Evolutionary conservation across 129 eudicot species (phyloP).

Genomic region (Centaurea solstitialis): DNA sequence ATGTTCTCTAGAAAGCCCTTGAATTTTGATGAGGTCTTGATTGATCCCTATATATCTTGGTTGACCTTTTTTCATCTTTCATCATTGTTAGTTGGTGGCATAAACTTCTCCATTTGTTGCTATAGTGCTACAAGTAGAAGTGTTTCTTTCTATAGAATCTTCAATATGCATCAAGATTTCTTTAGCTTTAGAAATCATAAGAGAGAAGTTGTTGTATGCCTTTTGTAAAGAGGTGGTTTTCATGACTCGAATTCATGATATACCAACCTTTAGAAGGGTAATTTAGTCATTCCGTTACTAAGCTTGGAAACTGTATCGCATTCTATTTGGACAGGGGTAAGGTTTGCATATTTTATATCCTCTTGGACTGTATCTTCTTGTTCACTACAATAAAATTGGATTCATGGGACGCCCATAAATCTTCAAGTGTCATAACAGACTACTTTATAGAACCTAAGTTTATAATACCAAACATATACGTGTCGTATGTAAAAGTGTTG

Average conservation of each 20-base stretch:
- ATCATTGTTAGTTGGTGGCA: slow-evolving; percentile 39
- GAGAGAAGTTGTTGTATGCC: not conserved
- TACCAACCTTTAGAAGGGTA: not conserved
- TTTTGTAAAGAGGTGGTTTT: not conserved
- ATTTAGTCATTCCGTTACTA: not conserved
- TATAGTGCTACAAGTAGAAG: slow-evolving; percentile 20
- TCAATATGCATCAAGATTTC: slow-evolving; percentile 17
- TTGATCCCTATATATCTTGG: slow-evolving; percentile 24
- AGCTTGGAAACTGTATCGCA: not conserved
- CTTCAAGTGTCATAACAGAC: too few relatives aligned
- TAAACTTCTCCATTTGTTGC: slow-evolving; percentile 20
- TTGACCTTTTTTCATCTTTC: slow-evolving; percentile 29
- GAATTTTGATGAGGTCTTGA: slow-evolving; percentile 18
- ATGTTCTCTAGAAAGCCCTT: slow-evolving; percentile 19
- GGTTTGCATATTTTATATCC: not conserved
- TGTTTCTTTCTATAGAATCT: slow-evolving; percentile 18
- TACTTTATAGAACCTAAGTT: too few relatives aligned
- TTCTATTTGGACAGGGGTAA: not conserved
- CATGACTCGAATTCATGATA: not conserved
- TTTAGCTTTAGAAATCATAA: slow-evolving; percentile 3
- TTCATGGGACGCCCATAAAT: too few relatives aligned
- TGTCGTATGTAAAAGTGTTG: too few relatives aligned
- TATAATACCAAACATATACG: too few relatives aligned
- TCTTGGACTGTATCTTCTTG: not conserved
- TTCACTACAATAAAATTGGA: too few relatives aligned